Evolutionary conservation across 1,139 yeast genomes (phyloP), one percentile per base, ranked within the genome.

Genomic region (Suhomyces panamericanus): DNA sequence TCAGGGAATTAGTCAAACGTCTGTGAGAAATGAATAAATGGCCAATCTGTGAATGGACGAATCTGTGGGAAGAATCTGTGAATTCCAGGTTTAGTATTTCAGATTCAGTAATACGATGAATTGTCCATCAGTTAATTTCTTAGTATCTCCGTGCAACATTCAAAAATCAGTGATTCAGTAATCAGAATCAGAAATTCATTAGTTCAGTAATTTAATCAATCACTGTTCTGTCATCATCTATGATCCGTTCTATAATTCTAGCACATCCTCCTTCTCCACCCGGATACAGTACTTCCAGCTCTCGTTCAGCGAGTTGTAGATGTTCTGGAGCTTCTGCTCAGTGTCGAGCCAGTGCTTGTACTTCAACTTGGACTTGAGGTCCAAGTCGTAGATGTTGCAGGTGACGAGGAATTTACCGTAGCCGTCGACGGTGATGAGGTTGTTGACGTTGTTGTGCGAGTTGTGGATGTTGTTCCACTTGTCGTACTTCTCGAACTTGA

Each of bases 381-480:
- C 79, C 51, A 74, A 62, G 52, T 74, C 79, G 52, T 73, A 73
- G 43, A 74, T 67, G 50, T 66, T 69, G 47, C 77, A 67, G 10
- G 72, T 62, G 16, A 72, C 55, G 45, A 67, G 51, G 46, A 62
- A 72, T 42, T 58, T 63, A 11, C 67, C 66, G 43, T 56, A 52
- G 14, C 57, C 57, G 6, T 60, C 63, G 16, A 69, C 51, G 22
- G 55, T 53, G 29, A 68, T 56, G n/a, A 68, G 48, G 46, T 69
- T 68, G 42, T 67, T 53, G 34, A 67, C 59, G 47, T 69, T 65
- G 42, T 69, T 63, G 44, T 67, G 73, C 12, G 68, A 62, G 43
- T 63, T 69, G 49, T 68, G 75, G 40, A 52, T 48, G 48, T 67
- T 58, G 45, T 67, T 67, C 31, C 43, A 34, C 35, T 49, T 55